Evolutionary conservation across 2,329 filamentous ascomycete genomes (phyloP).

Genomic region (Xylogone sp.): DNA sequence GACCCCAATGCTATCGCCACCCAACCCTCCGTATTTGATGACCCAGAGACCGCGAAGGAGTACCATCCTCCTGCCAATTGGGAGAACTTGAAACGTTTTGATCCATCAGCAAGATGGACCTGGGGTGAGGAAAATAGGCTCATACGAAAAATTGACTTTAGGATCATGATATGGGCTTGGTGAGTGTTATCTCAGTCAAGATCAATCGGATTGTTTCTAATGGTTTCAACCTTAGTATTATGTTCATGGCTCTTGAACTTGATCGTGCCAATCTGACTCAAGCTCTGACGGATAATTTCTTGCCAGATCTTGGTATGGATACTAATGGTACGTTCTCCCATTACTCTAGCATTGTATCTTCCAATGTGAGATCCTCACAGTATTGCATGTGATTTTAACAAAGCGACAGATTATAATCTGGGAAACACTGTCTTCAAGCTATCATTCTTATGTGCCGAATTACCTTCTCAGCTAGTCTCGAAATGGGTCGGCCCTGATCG

Average conservation of each 20-base stretch:
- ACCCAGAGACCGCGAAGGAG: conserved; percentile 18
- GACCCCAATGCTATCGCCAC: conserved; percentile 22
- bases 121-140: conserved; percentile 22
- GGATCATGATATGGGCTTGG: conserved; percentile 24
- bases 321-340: conserved; percentile 32
- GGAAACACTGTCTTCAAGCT: conserved; percentile 39
- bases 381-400: neutral
- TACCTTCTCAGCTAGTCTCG: conserved; percentile 50
- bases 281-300: conserved; percentile 52
- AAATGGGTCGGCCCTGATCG: conserved; percentile 49
- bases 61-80: conserved; percentile 19
- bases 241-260: conserved; percentile 59
- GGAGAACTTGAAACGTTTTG: conserved; percentile 22
- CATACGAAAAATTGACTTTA: conserved; percentile 21
- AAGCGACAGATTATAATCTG: conserved; percentile 39
- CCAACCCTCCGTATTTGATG: conserved; percentile 21
- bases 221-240: conserved; percentile 30
- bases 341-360: neutral
- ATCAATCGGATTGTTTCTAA: neutral
- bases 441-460: conserved; percentile 38
- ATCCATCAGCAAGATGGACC: conserved; percentile 22
- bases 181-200: neutral
- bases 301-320: conserved; percentile 46
- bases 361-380: neutral
- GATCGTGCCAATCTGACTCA: conserved; percentile 57